phyloP scores from a whole-genome alignment of 163 green algal species.

The Prototheca wickerhamii region DNA sequence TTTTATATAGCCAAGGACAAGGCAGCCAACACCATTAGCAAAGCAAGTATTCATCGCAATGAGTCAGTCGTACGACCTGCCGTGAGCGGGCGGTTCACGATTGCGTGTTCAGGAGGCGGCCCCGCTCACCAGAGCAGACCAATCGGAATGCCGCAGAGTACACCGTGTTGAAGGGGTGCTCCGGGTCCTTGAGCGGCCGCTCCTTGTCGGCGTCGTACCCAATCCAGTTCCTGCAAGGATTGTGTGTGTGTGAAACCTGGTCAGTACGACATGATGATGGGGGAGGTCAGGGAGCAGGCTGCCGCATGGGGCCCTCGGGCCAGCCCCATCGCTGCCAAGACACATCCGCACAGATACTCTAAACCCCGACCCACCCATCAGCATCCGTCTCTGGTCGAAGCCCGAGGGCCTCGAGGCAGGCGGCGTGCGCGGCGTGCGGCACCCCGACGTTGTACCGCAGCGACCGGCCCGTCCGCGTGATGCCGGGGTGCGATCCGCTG shows the following conservation, averaged over 20 bases:
- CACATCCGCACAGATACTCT: neutral
- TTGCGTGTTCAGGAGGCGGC: neutral
- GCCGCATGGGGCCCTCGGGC: neutral
- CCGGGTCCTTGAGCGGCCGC: conserved; percentile 17
- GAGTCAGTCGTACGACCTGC: too few relatives aligned
- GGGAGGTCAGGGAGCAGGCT: neutral
- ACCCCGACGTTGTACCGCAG: conserved; percentile 34
- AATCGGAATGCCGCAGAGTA: conserved; percentile 14
- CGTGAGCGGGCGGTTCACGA: neutral
- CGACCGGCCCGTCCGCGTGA: conserved; percentile 25
- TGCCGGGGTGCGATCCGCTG: conserved; percentile 30
- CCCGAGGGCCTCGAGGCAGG: conserved; percentile 5
- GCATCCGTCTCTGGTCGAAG: conserved; percentile 17
- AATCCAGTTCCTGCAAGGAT: neutral
- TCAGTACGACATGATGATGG: neutral
- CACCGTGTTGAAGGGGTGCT: conserved; percentile 28
- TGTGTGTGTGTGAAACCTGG: neutral
- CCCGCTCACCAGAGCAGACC: neutral
- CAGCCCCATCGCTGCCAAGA: neutral
- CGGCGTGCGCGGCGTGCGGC: conserved; percentile 12
- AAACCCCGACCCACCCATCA: conserved; percentile 1
- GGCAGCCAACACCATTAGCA: neutral
- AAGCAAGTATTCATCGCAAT: neutral
- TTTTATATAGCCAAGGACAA: too few relatives aligned
- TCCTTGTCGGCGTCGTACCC: neutral